Base-by-base conservation (phyloP, 2,329 filamentous ascomycete species). In the Emmonsiellopsis sp. region DNA sequence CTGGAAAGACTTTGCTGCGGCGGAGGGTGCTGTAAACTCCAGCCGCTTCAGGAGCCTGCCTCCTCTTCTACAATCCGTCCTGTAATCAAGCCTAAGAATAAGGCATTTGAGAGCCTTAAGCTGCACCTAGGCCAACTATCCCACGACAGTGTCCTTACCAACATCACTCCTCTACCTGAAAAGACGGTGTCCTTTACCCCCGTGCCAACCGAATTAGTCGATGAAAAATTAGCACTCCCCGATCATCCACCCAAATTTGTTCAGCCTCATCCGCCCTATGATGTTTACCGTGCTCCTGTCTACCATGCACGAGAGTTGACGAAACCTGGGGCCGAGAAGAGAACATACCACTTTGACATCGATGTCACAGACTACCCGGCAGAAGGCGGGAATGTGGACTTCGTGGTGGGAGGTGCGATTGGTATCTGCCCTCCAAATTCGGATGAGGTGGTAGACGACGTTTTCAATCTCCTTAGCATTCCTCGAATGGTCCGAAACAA, bases 261-360 rank as follows among this genome's bases (percentile, higher is more conserved):
- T 52, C 89, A 95, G 67, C 93, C 93, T 30, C 93, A 98, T 68
- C 89, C 89, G 54, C 93, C 93, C 0, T 93, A 95, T 71, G 79
- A 92, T 60, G 90, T 97, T 56, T 95, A 87, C 71, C 86, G 90
- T 1, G 91, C 92, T n/a, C 89, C 84, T 58, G 81, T 98, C 46
- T 86, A 89, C 70, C 84, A 84, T 62, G 82, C 89, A 2, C 85
- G 93, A 53, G 90, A 95, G 71, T 75, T 98, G 66, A 98, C 93
- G 10, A 86, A 83, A 67, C 77, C 82, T 26, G 92, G 92, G 20
- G 93, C 93, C 5, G 89, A 95, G 76, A 98, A 98, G 81, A 82
- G 92, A 56, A 98, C 93, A 0, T 95, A 92, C 69, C 93, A 98
- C 71, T 97, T 97, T 64, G 93, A 97, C 64, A 82, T 98, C 44